Conservation (phyloP, 495 filamentous ascomycete genomes). For the Lophium mytilinum region DNA sequence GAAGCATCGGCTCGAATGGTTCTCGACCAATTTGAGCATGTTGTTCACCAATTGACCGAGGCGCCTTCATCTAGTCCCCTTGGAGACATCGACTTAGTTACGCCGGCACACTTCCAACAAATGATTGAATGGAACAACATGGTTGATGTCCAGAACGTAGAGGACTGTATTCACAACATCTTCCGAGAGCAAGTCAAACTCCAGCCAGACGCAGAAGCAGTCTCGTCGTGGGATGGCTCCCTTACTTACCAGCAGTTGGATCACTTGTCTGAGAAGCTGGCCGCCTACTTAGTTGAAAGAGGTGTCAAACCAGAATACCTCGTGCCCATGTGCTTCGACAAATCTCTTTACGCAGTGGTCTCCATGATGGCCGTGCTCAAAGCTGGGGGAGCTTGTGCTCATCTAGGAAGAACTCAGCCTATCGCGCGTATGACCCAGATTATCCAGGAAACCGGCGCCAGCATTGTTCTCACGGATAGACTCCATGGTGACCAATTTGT, state of each 20-base stretch:
- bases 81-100: slow-evolving; percentile 4
- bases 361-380: slow-evolving; percentile 45
- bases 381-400: slow-evolving; percentile 46
- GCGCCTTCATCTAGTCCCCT: background rate
- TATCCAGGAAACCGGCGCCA: slow-evolving; percentile 32
- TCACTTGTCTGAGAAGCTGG: slow-evolving; percentile 28
- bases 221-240: slow-evolving; percentile 29
- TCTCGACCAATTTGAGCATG: slow-evolving; percentile 18
- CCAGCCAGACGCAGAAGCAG: slow-evolving; percentile 11
- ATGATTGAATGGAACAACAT: slow-evolving; percentile 38
- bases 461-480: slow-evolving; percentile 42
- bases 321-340: slow-evolving; percentile 48
- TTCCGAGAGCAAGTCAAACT: slow-evolving; percentile 15
- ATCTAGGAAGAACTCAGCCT: slow-evolving; percentile 50
- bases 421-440: slow-evolving; percentile 37
- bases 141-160: slow-evolving; percentile 3
- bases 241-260: slow-evolving; percentile 34
- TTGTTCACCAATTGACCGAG: slow-evolving; percentile 11
- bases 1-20: slow-evolving; percentile 8
- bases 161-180: slow-evolving; percentile 18
- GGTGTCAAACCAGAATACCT: slow-evolving; percentile 36
- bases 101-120: slow-evolving; percentile 45
- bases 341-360: slow-evolving; percentile 44
- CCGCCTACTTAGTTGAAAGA: slow-evolving; percentile 27
- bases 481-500: slow-evolving; percentile 43